phyloP scores from a whole-genome alignment of 1,284 basidiomycete species.

The Fistulina hepatica region DNA sequence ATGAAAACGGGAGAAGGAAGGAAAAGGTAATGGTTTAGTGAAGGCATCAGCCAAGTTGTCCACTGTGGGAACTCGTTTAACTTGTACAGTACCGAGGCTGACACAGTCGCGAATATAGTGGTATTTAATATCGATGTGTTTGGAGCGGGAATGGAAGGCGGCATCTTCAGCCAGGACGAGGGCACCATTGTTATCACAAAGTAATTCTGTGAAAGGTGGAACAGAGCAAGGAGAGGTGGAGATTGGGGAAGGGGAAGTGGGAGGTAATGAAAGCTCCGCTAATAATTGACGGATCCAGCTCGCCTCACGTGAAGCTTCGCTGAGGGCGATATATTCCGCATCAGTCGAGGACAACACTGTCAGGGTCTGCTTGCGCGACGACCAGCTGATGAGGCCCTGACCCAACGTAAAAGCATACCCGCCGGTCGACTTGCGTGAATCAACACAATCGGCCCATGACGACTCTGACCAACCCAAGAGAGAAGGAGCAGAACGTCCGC shows the following conservation, averaged over 20 bases:
- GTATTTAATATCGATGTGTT: slow-evolving; percentile 21
- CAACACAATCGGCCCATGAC: slow-evolving; percentile 3
- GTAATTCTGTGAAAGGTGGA: too few relatives aligned
- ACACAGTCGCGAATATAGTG: slow-evolving; percentile 15
- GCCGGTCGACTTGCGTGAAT: slow-evolving; percentile 13
- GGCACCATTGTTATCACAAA: slow-evolving; percentile 18
- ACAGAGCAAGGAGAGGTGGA: too few relatives aligned
- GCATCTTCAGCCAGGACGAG: slow-evolving; percentile 16
- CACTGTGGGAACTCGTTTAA: slow-evolving; percentile 10
- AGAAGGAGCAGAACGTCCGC: not conserved
- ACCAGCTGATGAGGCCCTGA: slow-evolving; percentile 11
- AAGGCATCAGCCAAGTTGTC: slow-evolving; percentile 16
- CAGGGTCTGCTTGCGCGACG: slow-evolving; percentile 13
- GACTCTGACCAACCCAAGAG: slow-evolving; percentile 8
- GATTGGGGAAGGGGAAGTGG: not conserved
- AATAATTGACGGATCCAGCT: slow-evolving; percentile 24
- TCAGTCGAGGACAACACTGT: slow-evolving; percentile 24
- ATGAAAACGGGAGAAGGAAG: slow-evolving; percentile 5
- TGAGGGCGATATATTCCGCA: slow-evolving; percentile 28
- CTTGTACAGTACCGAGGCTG: slow-evolving; percentile 6
- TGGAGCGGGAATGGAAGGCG: slow-evolving; percentile 13
- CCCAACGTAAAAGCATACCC: slow-evolving; percentile 16
- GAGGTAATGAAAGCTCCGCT: slow-evolving; percentile 15
- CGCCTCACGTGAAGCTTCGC: slow-evolving; percentile 23
- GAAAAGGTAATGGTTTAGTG: slow-evolving; percentile 14